Evolutionary conservation across 345 rosid genomes (phyloP).

Genomic region (Moricandia arvensis): DNA sequence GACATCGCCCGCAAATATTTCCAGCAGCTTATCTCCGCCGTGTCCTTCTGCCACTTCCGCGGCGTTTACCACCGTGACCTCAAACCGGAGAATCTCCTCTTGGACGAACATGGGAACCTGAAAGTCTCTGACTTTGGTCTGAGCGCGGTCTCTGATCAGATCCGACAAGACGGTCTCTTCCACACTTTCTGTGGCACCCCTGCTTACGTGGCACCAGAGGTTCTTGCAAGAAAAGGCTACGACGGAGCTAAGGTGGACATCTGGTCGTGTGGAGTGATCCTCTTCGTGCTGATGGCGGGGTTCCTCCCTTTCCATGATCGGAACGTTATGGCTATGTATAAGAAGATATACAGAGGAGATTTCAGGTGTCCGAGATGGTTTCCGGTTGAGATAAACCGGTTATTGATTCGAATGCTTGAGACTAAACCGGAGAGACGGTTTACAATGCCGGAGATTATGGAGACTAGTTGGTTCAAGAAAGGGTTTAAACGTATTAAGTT

Average conservation of each 20-base stretch:
- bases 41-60: conserved; percentile 72
- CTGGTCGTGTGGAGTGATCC: conserved; percentile 91
- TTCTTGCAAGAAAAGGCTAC: conserved; percentile 65
- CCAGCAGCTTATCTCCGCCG: conserved; percentile 79
- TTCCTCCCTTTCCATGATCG: conserved; percentile 80
- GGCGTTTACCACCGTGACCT: conserved; percentile 90
- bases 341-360: conserved; percentile 66
- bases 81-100: conserved; percentile 79
- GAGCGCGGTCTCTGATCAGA: conserved; percentile 76
- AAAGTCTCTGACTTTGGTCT: conserved; percentile 89
- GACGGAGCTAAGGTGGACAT: conserved; percentile 82
- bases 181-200: conserved; percentile 91
- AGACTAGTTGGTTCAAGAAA: conserved; percentile 70
- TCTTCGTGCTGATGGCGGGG: conserved; percentile 75
- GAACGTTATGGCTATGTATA: conserved; percentile 73
- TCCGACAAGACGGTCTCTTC: conserved; percentile 65
- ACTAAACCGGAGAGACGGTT: conserved; percentile 72
- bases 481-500: conserved; percentile 66
- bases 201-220: conserved; percentile 88
- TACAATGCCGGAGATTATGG: conserved; percentile 70
- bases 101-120: conserved; percentile 67
- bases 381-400: conserved; percentile 55
- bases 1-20: conserved; percentile 62
- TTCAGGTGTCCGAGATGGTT: conserved; percentile 78
- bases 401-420: conserved; percentile 60